Conservation (phyloP, 2,329 filamentous ascomycete genomes). For the Fusarium solani-melongenae region DNA sequence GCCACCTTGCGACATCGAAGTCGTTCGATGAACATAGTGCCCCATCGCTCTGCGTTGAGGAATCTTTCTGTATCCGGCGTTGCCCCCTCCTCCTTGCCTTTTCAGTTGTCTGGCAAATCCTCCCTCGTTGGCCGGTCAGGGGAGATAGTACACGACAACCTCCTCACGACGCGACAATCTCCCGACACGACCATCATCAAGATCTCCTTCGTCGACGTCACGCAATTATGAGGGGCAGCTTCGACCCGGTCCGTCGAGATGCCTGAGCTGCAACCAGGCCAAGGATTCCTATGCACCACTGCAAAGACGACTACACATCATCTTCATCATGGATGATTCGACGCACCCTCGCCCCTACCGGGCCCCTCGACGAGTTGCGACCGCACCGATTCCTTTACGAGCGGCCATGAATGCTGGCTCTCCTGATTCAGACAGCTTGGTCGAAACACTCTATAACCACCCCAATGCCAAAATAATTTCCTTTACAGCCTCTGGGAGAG, state of each 20-base stretch:
- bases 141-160: conserved; percentile 7
- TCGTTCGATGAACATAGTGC: conserved; percentile 29
- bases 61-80: conserved; percentile 5
- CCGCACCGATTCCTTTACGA: conserved; percentile 49
- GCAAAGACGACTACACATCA: conserved; percentile 10
- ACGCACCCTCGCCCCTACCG: conserved; percentile 35
- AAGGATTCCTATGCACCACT: conserved; percentile 22
- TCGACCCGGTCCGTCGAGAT: conserved; percentile 33
- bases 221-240: conserved; percentile 35
- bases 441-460: conserved; percentile 81
- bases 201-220: conserved; percentile 24
- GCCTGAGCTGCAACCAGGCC: conserved; percentile 33
- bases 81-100: neutral
- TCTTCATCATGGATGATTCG: conserved; percentile 36
- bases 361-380: conserved; percentile 51
- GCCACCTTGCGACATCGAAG: conserved; percentile 26
- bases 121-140: conserved; percentile 32
- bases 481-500: conserved; percentile 56
- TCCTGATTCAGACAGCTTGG: conserved; percentile 42
- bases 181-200: conserved; percentile 3
- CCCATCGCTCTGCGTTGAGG: neutral
- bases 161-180: conserved; percentile 4
- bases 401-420: conserved; percentile 37
- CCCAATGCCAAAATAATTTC: conserved; percentile 75
- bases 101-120: neutral